phyloP scores from a whole-genome alignment of 2,329 filamentous ascomycete genomes.

The Colletotrichum noveboracense region DNA sequence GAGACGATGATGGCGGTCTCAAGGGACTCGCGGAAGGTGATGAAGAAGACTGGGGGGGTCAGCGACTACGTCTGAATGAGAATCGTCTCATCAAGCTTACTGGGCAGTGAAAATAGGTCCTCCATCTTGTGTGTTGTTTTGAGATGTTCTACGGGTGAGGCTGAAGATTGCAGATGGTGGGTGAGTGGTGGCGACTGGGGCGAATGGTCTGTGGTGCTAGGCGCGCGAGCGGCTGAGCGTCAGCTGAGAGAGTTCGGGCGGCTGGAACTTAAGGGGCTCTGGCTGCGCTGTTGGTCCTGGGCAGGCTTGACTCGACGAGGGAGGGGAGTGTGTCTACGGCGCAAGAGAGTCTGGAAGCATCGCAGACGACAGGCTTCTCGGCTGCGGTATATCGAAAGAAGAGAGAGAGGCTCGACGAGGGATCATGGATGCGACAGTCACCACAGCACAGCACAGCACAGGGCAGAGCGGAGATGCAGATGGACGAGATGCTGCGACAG shows the following conservation, averaged over 20 bases:
- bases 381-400: background rate
- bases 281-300: background rate
- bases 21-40: slow-evolving; percentile 70
- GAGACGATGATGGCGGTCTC: slow-evolving; percentile 72
- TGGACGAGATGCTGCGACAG: background rate
- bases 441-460: background rate
- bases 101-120: slow-evolving; percentile 23
- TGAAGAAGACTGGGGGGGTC: slow-evolving; percentile 63
- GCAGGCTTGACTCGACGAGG: background rate
- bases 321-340: background rate
- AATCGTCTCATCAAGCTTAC: background rate
- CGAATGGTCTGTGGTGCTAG: background rate
- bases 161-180: background rate
- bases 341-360: background rate
- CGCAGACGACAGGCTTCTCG: background rate
- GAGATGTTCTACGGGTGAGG: background rate
- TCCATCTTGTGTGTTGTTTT: slow-evolving; percentile 7
- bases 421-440: background rate
- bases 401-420: background rate
- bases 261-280: background rate
- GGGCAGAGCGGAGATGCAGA: background rate
- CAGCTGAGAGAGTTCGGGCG: background rate
- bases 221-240: background rate
- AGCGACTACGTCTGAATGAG: background rate
- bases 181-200: background rate